Evolutionary conservation across 176 grass and related monocot species (phyloP).

Genomic region (Saccharum officinarum): DNA sequence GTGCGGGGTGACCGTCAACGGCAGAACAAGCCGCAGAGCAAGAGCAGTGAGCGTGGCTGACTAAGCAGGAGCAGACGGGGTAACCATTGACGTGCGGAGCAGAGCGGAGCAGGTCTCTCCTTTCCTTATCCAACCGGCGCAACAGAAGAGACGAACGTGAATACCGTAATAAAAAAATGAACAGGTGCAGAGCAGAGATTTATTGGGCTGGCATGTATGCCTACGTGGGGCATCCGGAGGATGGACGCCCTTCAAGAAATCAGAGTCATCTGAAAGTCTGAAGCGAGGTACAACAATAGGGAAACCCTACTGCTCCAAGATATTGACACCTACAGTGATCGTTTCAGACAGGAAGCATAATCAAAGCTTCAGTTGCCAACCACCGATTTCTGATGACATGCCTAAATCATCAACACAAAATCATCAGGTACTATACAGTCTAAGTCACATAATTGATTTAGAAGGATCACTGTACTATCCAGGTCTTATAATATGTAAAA

Average conservation of each 20-base stretch:
- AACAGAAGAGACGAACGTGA: too few species aligned
- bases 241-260: not conserved
- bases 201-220: too few species aligned
- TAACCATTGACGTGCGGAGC: too few species aligned
- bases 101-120: too few species aligned
- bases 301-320: not conserved
- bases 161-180: too few species aligned
- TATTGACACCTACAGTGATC: not conserved
- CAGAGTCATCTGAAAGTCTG: not conserved
- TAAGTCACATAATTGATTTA: not conserved
- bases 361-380: not conserved
- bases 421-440: not conserved
- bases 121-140: too few species aligned
- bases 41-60: too few species aligned
- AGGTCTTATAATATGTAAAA: not conserved
- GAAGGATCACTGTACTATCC: not conserved
- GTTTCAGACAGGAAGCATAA: not conserved
- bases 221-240: too few species aligned
- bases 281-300: not conserved
- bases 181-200: too few species aligned
- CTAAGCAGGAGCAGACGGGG: too few species aligned
- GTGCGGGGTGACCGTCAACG: too few species aligned
- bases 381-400: not conserved
- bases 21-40: too few species aligned
- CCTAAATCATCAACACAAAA: not conserved